Conservation (phyloP, 2,329 filamentous ascomycete species). For the Neonectria magnoliae region DNA sequence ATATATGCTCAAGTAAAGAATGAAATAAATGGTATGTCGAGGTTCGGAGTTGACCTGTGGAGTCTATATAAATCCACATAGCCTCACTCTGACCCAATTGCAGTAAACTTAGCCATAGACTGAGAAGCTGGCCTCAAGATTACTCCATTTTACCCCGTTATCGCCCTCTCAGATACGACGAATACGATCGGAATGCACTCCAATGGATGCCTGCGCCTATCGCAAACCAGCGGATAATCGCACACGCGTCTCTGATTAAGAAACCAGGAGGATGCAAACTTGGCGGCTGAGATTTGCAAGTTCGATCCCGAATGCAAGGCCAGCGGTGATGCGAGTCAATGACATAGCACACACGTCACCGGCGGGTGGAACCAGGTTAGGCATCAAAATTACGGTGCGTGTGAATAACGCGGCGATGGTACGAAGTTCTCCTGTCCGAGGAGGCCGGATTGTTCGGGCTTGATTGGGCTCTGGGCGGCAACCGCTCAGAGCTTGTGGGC, state of each 20-base stretch:
- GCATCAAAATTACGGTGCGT: neutral
- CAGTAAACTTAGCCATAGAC: too few species aligned
- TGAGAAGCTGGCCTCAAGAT: too few species aligned
- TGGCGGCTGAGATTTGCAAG: neutral
- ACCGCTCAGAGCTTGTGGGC: neutral
- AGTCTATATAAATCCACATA: too few species aligned
- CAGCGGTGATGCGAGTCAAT: neutral
- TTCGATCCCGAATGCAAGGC: neutral
- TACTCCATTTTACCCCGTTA: neutral
- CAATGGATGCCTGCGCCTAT: neutral
- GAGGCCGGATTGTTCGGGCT: neutral
- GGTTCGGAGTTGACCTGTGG: neutral
- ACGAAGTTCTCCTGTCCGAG: neutral
- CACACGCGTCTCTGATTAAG: neutral
- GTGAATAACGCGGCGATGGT: neutral
- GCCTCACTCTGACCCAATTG: too few species aligned
- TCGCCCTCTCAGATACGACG: neutral
- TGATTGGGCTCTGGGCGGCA: neutral
- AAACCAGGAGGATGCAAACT: neutral
- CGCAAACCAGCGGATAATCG: neutral
- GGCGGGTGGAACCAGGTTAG: neutral
- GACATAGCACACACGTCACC: neutral
- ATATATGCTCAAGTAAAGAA: neutral
- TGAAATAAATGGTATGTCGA: neutral
- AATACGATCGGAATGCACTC: neutral